Base-by-base conservation (phyloP, 2,329 filamentous ascomycete genomes). In the Eurotiales sp. region DNA sequence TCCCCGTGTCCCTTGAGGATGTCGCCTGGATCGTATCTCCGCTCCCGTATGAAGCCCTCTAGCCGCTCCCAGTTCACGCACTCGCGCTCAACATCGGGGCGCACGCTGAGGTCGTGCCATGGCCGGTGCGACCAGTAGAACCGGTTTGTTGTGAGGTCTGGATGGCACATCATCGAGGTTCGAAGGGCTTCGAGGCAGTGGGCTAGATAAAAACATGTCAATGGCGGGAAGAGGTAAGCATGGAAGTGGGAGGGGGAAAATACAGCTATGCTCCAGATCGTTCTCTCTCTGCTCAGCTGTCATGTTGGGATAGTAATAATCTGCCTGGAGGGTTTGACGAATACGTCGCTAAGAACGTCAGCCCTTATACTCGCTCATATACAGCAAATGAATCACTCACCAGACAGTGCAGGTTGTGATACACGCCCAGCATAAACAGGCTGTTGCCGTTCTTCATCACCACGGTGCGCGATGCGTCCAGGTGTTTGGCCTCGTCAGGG, bases 41-140 rank as follows among this genome's bases (percentile, higher is more conserved):
- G 40, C 40, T 42, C 15, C 4, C 40, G 21, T 22, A 42, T 42
- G 17, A 42, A 42, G 2, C 19, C 21, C 40, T 42, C 40, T 14
- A 42, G 21, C 21, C 40, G 19, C 7, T 42, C 40, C 40, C 40
- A 42, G 11, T 42, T 42, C 3, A 42, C 40, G 15, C 40, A 42
- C 22, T 42, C 40, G 10, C 40, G 40, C 21, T 12, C 8, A 19
- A 42, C 40, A 17, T 42, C 40, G 21, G 40, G 40, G 12, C 40
- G 40, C 40, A 42, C 40, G 4, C 40, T 42, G 40, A 42, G 40
- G 40, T 42, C 40, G 21, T 42, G 40, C 40, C 40, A 42, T 14
- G 40, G 40, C 40, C 40, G 40, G 40, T 42, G n/a, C 22, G 40
- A 42, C 40, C 40, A 42, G 40, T 42, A 42, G 40, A 42, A 42